These are phyloP conservation scores for Penicillium cinerascens DNA, from an alignment of 495 filamentous ascomycete genomes.

Conservation along the genomic window DNA sequence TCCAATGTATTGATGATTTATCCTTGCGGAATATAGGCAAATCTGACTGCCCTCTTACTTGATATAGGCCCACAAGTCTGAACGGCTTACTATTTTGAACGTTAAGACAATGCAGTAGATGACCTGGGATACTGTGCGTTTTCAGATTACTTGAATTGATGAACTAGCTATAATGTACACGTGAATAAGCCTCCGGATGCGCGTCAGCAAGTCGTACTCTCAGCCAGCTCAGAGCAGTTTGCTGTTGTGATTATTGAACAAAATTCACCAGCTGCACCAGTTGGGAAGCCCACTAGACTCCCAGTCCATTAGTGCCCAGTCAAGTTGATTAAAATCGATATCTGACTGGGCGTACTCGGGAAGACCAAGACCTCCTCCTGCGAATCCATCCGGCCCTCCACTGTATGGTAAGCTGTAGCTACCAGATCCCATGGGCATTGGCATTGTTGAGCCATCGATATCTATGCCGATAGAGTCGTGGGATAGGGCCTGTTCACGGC, in stretches of 20 bases:
- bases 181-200: neutral
- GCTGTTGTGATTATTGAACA: neutral
- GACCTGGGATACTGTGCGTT: neutral
- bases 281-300: neutral
- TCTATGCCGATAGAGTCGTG: neutral
- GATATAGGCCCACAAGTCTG: neutral
- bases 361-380: neutral
- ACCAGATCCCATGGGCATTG: neutral
- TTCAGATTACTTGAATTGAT: neutral
- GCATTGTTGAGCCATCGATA: neutral
- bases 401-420: neutral
- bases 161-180: neutral
- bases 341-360: neutral
- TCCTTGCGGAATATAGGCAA: neutral
- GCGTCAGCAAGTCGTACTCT: neutral
- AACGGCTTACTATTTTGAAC: neutral
- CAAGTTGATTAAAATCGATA: neutral
- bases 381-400: neutral
- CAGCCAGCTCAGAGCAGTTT: neutral
- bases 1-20: neutral
- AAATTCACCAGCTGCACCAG: neutral
- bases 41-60: neutral
- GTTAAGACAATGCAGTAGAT: neutral
- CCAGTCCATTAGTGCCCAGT: neutral
- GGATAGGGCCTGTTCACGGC: neutral